These are phyloP conservation scores for Vigna nakashimae DNA, from an alignment of 306 rosid genomes.

Conservation along the genomic window DNA sequence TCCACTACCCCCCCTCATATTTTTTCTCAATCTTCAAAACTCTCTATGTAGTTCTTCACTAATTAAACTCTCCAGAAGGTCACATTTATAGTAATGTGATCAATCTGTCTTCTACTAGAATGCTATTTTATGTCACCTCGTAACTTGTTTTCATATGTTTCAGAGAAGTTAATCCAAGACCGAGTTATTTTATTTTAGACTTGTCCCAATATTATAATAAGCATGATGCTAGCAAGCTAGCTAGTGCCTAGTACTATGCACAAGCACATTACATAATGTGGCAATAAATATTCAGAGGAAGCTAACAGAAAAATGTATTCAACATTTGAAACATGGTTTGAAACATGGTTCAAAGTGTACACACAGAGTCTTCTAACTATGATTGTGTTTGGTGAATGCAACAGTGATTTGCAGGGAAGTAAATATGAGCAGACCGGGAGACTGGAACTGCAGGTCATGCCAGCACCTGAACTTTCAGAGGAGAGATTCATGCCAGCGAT, in stretches of 20 bases:
- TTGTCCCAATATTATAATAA: slow-evolving; percentile 27
- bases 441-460: slow-evolving; percentile 98
- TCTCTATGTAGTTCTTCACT: neutral
- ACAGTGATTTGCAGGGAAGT: slow-evolving; percentile 40
- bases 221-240: slow-evolving; percentile 33
- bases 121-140: slow-evolving; percentile 39
- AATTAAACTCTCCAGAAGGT: neutral
- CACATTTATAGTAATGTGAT: slow-evolving; percentile 31
- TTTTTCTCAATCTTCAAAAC: slow-evolving; percentile 15
- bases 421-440: slow-evolving; percentile 95
- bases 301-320: neutral
- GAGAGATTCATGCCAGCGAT: slow-evolving; percentile 93
- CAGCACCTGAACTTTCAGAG: slow-evolving; percentile 96
- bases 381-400: slow-evolving; percentile 25
- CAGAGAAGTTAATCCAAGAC: slow-evolving; percentile 37
- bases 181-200: neutral
- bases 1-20: neutral
- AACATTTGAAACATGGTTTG: neutral
- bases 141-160: slow-evolving; percentile 41
- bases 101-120: slow-evolving; percentile 12
- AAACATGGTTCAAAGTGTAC: neutral
- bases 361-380: neutral
- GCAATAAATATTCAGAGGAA: neutral
- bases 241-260: slow-evolving; percentile 36
- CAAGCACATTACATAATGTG: slow-evolving; percentile 25